Percentiles rank a stretch among this genome's conserved stretches.
Conservation (phyloP, 106 monocot genomes). For the Platanthera guangdongensis region DNA sequence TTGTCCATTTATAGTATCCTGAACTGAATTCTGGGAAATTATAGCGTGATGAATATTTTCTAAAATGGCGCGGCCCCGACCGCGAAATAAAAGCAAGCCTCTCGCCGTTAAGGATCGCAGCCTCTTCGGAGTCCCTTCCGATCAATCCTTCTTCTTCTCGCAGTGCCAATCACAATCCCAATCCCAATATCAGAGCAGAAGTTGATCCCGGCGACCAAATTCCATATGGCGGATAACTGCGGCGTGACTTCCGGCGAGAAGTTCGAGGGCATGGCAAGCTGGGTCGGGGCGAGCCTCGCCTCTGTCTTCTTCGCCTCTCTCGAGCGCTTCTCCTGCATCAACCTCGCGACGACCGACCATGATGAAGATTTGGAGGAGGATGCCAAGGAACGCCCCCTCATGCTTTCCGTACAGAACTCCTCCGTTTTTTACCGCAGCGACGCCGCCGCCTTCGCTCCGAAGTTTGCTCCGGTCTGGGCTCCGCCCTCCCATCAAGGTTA, state of each 20-base stretch:
- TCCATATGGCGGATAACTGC: not conserved
- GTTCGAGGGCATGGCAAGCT: conserved; percentile 8
- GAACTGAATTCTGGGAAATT: no score
- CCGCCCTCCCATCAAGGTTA: conserved; percentile 2
- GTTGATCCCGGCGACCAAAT: not conserved
- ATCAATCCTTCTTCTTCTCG: no score
- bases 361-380: conserved; percentile 7
- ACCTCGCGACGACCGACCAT: conserved; percentile 3
- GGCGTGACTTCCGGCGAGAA: not conserved
- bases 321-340: not conserved
- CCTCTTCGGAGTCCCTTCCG: no score
- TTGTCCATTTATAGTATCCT: no score
- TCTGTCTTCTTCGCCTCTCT: not conserved
- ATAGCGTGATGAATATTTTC: no score
- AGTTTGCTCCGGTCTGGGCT: not conserved
- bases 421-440: not conserved
- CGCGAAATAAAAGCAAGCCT: no score
- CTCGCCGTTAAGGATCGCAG: no score
- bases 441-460: not conserved
- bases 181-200: no score
- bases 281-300: conserved; percentile 4
- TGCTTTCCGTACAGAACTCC: not conserved
- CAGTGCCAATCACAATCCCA: no score
- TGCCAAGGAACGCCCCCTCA: not conserved
- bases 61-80: no score